Base-by-base conservation (phyloP, 1,284 basidiomycete genomes). In the Tylopilus sp. region DNA sequence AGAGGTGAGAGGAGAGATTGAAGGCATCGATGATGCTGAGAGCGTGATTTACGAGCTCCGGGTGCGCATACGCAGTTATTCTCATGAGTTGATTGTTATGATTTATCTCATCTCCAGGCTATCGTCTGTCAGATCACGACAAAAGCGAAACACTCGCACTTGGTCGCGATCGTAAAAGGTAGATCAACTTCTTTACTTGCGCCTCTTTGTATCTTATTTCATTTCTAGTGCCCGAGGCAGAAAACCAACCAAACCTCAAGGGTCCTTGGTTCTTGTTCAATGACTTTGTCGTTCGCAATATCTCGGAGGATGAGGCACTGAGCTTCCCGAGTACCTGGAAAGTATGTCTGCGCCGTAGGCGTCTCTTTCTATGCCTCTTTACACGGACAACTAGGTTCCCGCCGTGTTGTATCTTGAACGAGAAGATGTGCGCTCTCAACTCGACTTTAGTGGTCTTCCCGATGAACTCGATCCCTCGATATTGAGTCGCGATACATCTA, bases 251-350 rank as follows among this genome's bases (percentile, higher is more conserved):
- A 2, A 58, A 76, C 47, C 60, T 71, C 2, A 67, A 69, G 14
- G 84, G 83, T 43, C 82, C 85, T 2, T 99, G 96, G 96, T 88
- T 90, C 66, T 74, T 99, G 53, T 99, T 99, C 82, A 99, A 99
- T 67, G 96, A 99, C 69, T 99, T 99, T 67, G 80, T 90, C 3
- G 97, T 99, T 7, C 81, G 82, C 42, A 90, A 90, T 50, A 83
- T 98, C 25, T 75, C 85, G 1, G 90, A 95, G 69, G 80, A 84
- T 26, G 95, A 98, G 59, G 96, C 92, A 0, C 73, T 98, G 50
- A 85, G 88, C 61, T 95, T 98, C 67, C 82, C 89, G 6, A 86
- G 82, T n/a, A 79, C 76, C 39, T 99, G 96, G 96, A 98, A 99
- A 81, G 92, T 90, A 32, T 26, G 50, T 48, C 9, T 28, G 9